phyloP scores from a whole-genome alignment of 345 rosid species.

The Hevea brasiliensis region DNA sequence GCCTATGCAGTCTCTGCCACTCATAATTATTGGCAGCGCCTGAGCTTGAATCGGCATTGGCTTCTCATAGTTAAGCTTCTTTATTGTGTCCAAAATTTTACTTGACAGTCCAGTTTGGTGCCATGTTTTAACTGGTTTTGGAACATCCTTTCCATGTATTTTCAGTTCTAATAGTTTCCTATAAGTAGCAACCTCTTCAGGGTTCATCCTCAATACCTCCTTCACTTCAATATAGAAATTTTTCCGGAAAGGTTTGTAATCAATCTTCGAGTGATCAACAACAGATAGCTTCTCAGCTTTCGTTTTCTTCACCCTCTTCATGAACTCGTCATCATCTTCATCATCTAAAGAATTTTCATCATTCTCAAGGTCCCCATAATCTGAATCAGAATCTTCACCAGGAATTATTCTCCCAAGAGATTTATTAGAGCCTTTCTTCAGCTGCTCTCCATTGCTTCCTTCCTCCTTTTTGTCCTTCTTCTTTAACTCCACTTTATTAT shows the following conservation, averaged over 20 bases:
- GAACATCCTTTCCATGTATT: conserved; percentile 94
- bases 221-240: conserved; percentile 87
- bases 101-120: conserved; percentile 90
- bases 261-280: conserved; percentile 93
- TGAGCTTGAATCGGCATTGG: conserved; percentile 99
- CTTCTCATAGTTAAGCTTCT: conserved; percentile 80
- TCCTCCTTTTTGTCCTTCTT: conserved; percentile 38
- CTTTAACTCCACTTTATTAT: conserved; percentile 26
- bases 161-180: conserved; percentile 88
- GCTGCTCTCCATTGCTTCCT: conserved; percentile 41
- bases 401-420: conserved; percentile 88
- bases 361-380: conserved; percentile 60
- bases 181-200: conserved; percentile 74
- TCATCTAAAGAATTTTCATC: conserved; percentile 67
- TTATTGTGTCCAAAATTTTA: conserved; percentile 82
- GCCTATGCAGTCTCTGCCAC: conserved; percentile 98
- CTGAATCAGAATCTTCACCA: conserved; percentile 94
- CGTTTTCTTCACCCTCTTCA: conserved; percentile 98
- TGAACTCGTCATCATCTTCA: conserved; percentile 95
- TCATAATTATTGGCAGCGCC: conserved; percentile 91
- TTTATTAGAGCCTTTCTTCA: conserved; percentile 58
- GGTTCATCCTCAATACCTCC: conserved; percentile 77
- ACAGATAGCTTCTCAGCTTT: conserved; percentile 86
- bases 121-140: conserved; percentile 85
- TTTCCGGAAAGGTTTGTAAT: conserved; percentile 75